Evolutionary conservation across 164 flowering plant species (phyloP), one percentile per base, ranked within the genome.

Genomic region (Sedum album): DNA sequence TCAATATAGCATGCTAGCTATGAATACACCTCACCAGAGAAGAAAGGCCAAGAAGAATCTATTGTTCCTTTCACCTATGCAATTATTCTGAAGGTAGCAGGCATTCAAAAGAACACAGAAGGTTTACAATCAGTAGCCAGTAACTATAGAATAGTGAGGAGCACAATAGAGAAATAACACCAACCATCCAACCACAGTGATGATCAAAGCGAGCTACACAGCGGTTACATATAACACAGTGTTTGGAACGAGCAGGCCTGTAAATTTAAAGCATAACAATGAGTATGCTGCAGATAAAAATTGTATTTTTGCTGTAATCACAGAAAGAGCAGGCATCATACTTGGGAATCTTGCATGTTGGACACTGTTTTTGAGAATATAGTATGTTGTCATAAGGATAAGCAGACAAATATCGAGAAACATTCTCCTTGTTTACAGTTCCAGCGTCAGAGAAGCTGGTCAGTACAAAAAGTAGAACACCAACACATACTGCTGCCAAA

Each of bases 161-260:
- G 20, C 51, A 46, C 14, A 0, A 46, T 46, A 46, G 41, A 4
- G 51, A 13, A 18, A 46, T 46, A 18, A 46, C 51, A 46, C 51
- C 17, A 46, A 91, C 98, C 98, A 94, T 90, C 98, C 97, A 94
- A 73, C 93, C 98, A 81, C n/a, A n/a, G n/a, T n/a, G n/a, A n/a
- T n/a, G n/a, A n/a, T n/a, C n/a, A n/a, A n/a, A n/a, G n/a, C n/a
- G 87, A 31, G 97, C 96, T 63, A 94, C 89, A 82, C 98, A 94
- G 23, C 98, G 88, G 74, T 88, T 73, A 73, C 98, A 94, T 66
- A 94, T 79, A 78, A 93, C 80, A 81, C 98, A 94, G 70, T 94
- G 98, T 81, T n/a, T n/a, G n/a, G n/a, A n/a, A n/a, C n/a, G n/a
- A n/a, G n/a, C n/a, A n/a, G n/a, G n/a, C n/a, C n/a, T 94, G 76